Percentiles rank a stretch among this genome's conserved stretches.
These are phyloP conservation scores for Neospermospora avenae DNA, from an alignment of 2,329 filamentous ascomycete genomes.

Conservation along the genomic window DNA sequence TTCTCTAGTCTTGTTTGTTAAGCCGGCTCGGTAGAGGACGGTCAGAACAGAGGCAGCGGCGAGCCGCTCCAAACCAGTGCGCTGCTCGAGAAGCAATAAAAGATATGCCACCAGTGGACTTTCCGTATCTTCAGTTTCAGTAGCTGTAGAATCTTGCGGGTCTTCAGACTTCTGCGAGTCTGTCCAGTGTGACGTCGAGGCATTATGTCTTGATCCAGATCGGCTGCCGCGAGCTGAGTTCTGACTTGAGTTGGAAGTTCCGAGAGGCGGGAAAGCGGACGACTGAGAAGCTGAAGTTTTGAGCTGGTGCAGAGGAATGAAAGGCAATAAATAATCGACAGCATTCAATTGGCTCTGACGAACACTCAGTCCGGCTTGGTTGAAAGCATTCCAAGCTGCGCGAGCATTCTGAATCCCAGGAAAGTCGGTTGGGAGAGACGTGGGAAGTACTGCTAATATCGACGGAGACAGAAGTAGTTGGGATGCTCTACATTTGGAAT, in stretches of 20 bases:
- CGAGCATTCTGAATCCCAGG: constrained; percentile 46
- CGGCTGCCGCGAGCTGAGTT: constrained; percentile 31
- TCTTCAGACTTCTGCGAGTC: constrained; percentile 20
- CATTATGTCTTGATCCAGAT: constrained; percentile 22
- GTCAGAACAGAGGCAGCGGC: constrained; percentile 69
- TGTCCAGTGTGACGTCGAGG: constrained; percentile 21
- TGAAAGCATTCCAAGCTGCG: constrained; percentile 51
- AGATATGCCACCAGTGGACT: constrained; percentile 72
- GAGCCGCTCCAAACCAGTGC: constrained; percentile 56
- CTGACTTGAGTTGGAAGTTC: constrained; percentile 42
- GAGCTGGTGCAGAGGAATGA: constrained; percentile 44
- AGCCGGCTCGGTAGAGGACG: constrained; percentile 64
- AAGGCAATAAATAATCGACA: constrained; percentile 64
- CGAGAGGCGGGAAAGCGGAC: constrained; percentile 54
- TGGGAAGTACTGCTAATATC: constrained; percentile 66
- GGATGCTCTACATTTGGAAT: constrained; percentile 75
- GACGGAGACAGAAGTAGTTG: constrained; percentile 67
- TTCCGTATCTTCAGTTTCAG: constrained; percentile 57
- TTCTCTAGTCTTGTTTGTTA: constrained; percentile 63
- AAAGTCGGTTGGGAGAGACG: constrained; percentile 46
- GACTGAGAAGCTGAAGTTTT: constrained; percentile 36
- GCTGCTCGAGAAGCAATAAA: constrained; percentile 58
- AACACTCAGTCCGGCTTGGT: constrained; percentile 45
- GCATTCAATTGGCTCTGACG: constrained; percentile 45
- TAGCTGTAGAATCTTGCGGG: constrained; percentile 30